These are phyloP conservation scores for Eleusine coracana DNA, from an alignment of 176 grass and related monocot species.

Conservation along the genomic window DNA sequence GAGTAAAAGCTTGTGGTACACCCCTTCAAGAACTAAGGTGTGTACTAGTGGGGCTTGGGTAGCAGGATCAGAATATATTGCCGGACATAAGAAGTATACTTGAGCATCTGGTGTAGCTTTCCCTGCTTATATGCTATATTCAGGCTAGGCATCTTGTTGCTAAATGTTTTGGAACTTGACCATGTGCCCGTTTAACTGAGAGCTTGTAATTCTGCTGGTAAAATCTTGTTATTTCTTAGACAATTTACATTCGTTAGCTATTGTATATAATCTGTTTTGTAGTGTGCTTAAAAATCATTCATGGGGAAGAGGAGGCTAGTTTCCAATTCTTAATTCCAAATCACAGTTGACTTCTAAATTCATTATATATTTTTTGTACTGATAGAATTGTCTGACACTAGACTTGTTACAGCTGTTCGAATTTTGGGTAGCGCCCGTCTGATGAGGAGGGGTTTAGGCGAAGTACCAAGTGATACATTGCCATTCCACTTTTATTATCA, in stretches of 20 bases:
- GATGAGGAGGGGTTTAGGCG: neutral
- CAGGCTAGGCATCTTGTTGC: neutral
- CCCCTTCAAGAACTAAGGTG: conserved; percentile 1
- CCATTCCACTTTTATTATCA: conserved; percentile 6
- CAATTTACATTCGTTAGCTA: neutral
- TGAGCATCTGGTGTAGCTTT: conserved; percentile 7
- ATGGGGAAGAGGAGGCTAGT: neutral
- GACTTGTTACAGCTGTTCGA: neutral
- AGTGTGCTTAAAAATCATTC: neutral
- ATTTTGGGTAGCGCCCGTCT: neutral
- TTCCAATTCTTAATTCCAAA: neutral
- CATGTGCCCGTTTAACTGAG: neutral
- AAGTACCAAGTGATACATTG: neutral
- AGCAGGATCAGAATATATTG: conserved; percentile 10
- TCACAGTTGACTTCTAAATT: neutral
- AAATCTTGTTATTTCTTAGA: neutral
- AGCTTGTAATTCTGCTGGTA: neutral
- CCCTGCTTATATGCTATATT: neutral
- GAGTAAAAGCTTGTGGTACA: conserved; percentile 32
- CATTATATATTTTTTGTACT: neutral
- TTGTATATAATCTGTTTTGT: neutral
- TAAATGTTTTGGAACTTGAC: neutral
- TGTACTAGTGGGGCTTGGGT: neutral
- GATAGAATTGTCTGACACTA: conserved; percentile 8
- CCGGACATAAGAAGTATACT: neutral